Base-by-base conservation (phyloP, 495 filamentous ascomycete species). In the Evernia prunastri region DNA sequence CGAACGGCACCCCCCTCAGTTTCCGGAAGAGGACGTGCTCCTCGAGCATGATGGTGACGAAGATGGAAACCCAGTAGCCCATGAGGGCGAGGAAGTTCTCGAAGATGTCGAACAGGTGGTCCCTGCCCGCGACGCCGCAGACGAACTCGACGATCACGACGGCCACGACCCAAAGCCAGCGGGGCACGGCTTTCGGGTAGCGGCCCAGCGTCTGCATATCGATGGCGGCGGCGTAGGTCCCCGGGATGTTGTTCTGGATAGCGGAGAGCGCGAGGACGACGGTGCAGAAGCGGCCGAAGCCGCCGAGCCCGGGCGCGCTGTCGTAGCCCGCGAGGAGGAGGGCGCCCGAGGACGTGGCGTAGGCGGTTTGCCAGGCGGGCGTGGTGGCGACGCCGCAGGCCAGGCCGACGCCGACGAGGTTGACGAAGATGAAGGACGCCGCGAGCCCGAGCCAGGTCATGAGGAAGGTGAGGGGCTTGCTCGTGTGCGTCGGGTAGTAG, bases 351-450 rank as follows among this genome's bases (percentile, higher is more conserved):
- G 80, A 85, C 18, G 77, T 74, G n/a, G 76, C 77, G 64, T 86
- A 87, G 15, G 86, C 84, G 15, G 69, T 75, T 4, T 71, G 67
- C 80, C 84, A 89, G 12, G 68, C 67, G 0, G 78, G 68, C 63
- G 80, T 81, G 45, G 75, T 76, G 4, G 77, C 68, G 8, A 87
- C 75, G 11, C 85, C 84, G 0, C 83, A 85, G 5, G 79, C 87
- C 0, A 92, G 79, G 4, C 88, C 89, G n/a, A 86, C 80, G 11
- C 88, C 89, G 20, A 91, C 70, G 43, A 90, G 69, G 56, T 87
- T 80, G 20, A 81, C 81, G 63, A 87, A 77, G 11, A 74, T 72
- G 68, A 85, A 80, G 31, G 79, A 80, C 17, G 80, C 58, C 6
- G 72, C 67, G 17, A 82, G 69, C 6, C 85, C 85, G 37, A 79